Conservation (phyloP, 2,329 filamentous ascomycete species). For the Xylaria polymorpha region DNA sequence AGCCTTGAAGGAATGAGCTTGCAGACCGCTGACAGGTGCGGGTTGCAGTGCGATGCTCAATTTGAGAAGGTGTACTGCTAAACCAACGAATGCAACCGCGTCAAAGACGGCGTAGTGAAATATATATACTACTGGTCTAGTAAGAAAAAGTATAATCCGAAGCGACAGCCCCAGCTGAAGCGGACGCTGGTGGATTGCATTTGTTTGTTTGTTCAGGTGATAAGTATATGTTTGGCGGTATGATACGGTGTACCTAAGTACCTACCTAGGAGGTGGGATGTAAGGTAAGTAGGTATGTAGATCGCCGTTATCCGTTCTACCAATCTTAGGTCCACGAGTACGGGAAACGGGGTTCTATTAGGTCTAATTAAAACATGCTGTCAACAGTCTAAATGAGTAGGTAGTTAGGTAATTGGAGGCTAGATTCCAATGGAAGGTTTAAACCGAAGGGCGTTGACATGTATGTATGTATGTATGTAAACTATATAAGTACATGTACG, state of each 20-base stretch:
- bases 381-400: not conserved
- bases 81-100: slow-evolving; percentile 19
- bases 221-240: not conserved
- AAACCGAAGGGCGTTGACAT: not conserved
- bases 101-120: slow-evolving; percentile 5
- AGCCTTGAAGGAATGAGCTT: not conserved
- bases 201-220: slow-evolving; percentile 1
- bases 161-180: not conserved
- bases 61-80: not conserved
- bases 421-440: not conserved
- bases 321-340: not conserved
- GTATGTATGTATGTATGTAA: too few species aligned
- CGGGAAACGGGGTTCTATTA: not conserved
- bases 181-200: not conserved
- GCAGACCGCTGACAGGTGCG: not conserved
- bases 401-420: not conserved
- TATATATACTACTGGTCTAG: not conserved
- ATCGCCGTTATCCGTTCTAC: not conserved
- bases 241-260: not conserved
- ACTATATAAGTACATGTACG: too few species aligned
- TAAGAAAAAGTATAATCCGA: not conserved
- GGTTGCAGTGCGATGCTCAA: slow-evolving; percentile 5
- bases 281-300: not conserved
- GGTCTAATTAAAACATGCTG: not conserved
- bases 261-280: not conserved